Percentiles rank a stretch among this genome's conserved stretches.
Evolutionary conservation across 257 asterid genomes (phyloP).

Genomic region (Penstemon newberryi): DNA sequence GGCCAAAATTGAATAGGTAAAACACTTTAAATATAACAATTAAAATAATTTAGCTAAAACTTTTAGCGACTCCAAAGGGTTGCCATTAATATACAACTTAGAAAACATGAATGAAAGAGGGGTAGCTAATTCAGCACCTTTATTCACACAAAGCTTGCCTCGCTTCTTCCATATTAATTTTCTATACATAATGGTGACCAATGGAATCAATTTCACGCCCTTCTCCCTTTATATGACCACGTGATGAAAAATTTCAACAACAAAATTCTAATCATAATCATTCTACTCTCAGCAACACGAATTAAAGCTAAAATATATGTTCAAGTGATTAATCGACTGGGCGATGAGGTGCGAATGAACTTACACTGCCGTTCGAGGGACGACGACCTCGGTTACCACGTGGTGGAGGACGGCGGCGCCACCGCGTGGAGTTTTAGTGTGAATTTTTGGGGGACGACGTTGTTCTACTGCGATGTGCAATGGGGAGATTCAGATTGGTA

Average conservation of each 20-base stretch:
- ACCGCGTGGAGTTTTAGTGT: slow-evolving; percentile 35
- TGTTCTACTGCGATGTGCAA: slow-evolving; percentile 45
- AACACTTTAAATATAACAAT: not conserved
- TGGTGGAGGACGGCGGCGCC: slow-evolving; percentile 23
- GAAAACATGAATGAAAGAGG: too few species aligned
- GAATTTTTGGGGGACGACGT: slow-evolving; percentile 39
- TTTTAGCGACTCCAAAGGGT: not conserved
- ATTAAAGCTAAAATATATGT: slow-evolving; percentile 30
- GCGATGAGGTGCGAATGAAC: slow-evolving; percentile 18
- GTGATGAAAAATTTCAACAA: too few species aligned
- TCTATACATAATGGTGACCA: too few species aligned
- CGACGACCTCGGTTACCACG: slow-evolving; percentile 43
- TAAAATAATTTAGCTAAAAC: too few species aligned
- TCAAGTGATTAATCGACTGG: slow-evolving; percentile 35
- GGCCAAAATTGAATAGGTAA: not conserved
- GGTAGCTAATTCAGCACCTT: too few species aligned
- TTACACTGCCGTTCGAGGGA: slow-evolving; percentile 48
- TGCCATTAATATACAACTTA: not conserved
- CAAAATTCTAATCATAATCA: not conserved
- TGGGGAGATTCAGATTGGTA: slow-evolving; percentile 32
- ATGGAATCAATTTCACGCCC: too few species aligned
- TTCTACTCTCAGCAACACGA: not conserved
- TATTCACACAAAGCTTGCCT: too few species aligned
- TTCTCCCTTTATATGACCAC: not conserved
- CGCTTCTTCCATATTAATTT: too few species aligned